These are phyloP conservation scores for Leptoxyphium fumago DNA, from an alignment of 2,329 filamentous ascomycete genomes.

Conservation along the genomic window DNA sequence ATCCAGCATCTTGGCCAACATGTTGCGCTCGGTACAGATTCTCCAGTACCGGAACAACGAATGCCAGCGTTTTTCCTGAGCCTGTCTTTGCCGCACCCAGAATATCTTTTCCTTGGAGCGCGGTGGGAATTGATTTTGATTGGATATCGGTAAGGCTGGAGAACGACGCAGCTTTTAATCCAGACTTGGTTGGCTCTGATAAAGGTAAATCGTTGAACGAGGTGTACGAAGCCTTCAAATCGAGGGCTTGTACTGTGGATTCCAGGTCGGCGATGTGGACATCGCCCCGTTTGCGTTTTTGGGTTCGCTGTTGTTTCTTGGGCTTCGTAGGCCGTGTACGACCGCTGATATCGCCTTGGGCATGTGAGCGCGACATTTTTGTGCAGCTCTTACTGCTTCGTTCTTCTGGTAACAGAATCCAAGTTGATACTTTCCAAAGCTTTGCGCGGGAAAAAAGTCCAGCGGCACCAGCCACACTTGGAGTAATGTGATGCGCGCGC, in stretches of 20 bases:
- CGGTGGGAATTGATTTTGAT: slow-evolving; percentile 71
- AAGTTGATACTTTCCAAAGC: not conserved
- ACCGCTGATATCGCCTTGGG: slow-evolving; percentile 21
- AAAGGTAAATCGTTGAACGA: slow-evolving; percentile 76
- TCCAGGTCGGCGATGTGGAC: slow-evolving; percentile 34
- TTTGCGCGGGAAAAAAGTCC: not conserved
- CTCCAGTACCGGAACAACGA: slow-evolving; percentile 81
- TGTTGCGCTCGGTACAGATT: slow-evolving; percentile 80
- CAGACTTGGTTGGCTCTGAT: slow-evolving; percentile 62
- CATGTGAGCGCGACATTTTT: not conserved
- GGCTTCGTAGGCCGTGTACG: slow-evolving; percentile 37
- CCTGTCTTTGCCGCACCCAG: slow-evolving; percentile 92
- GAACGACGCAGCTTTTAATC: slow-evolving; percentile 77
- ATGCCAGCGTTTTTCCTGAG: slow-evolving; percentile 88
- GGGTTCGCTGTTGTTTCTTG: slow-evolving; percentile 36
- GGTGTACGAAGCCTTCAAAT: slow-evolving; percentile 45
- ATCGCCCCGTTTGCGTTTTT: slow-evolving; percentile 33
- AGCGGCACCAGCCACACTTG: not conserved
- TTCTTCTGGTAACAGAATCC: not conserved
- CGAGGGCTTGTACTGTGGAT: slow-evolving; percentile 31
- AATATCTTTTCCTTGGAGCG: slow-evolving; percentile 73
- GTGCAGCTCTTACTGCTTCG: not conserved
- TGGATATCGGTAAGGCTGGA: slow-evolving; percentile 86
- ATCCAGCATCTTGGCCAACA: slow-evolving; percentile 70
- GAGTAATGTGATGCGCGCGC: too few relatives aligned